phyloP scores from a whole-genome alignment of 352 stramenopile species.

The Phytophthora nicotianae region DNA sequence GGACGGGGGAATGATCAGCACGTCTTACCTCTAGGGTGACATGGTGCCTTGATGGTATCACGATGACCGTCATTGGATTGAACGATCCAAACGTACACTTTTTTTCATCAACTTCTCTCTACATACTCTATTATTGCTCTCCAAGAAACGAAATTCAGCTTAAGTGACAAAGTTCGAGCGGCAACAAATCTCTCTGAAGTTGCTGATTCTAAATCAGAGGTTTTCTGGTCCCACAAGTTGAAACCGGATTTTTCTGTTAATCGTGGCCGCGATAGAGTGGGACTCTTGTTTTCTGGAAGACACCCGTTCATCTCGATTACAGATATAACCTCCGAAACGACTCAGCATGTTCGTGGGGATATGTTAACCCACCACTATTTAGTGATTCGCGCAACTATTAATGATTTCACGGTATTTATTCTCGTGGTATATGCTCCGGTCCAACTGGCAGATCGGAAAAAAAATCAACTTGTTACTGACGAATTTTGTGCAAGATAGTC shows the following conservation, averaged over 20 bases:
- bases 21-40: slow-evolving; percentile 3
- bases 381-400: not conserved
- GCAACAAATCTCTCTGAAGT: not conserved
- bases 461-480: slow-evolving; percentile 2
- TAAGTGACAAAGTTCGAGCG: not conserved
- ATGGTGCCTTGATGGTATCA: slow-evolving; percentile 3
- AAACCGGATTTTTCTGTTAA: not conserved
- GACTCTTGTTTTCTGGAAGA: not conserved
- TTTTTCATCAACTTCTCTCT: not conserved
- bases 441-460: not conserved
- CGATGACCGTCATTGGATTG: not conserved
- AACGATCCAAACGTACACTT: slow-evolving; percentile 3
- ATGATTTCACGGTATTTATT: not conserved
- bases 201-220: not conserved
- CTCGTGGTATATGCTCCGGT: slow-evolving; percentile 6
- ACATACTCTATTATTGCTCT: slow-evolving; percentile 1
- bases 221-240: slow-evolving; percentile 1
- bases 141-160: not conserved
- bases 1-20: not conserved
- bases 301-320: not conserved
- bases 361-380: not conserved
- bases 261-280: not conserved
- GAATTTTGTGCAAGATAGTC: not conserved
- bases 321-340: not conserved
- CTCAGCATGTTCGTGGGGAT: not conserved